phyloP scores from a whole-genome alignment of 139 green algal genomes.

The Yamagishiella unicocca region DNA sequence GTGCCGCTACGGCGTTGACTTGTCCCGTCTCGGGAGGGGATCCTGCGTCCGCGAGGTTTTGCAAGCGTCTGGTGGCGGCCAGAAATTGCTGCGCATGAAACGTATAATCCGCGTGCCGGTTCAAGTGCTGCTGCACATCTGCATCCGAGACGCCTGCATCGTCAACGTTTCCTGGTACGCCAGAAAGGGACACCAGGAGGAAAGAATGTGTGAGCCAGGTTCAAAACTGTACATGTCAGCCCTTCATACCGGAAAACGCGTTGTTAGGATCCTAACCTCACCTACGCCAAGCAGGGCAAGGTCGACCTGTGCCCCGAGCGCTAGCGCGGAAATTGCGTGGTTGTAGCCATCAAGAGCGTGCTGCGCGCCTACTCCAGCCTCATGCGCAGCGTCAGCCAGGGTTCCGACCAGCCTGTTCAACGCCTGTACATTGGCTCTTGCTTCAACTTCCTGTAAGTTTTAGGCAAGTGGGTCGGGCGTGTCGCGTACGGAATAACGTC shows the following conservation, averaged over 20 bases:
- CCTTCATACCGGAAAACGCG: no score
- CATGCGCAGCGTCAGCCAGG: background rate
- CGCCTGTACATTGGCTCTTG: background rate
- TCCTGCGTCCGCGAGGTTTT: background rate
- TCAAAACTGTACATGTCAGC: no score
- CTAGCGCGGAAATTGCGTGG: background rate
- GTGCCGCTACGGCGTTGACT: no score
- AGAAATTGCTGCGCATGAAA: background rate
- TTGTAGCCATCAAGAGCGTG: background rate
- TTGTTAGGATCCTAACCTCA: background rate
- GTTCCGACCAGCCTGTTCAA: background rate
- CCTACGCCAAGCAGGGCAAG: background rate
- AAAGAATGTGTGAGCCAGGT: no score
- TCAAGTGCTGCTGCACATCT: background rate
- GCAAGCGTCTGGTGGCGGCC: background rate
- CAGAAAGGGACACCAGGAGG: no score
- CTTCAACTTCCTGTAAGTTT: slow-evolving; percentile 27
- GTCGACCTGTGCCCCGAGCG: background rate
- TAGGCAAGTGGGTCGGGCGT: no score
- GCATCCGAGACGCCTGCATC: background rate
- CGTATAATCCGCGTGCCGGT: background rate
- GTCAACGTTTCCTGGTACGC: background rate
- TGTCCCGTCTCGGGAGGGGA: no score
- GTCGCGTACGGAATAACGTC: no score
- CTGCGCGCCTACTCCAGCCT: background rate